Conservation (phyloP, 306 rosid species). For the Morella rubra region DNA sequence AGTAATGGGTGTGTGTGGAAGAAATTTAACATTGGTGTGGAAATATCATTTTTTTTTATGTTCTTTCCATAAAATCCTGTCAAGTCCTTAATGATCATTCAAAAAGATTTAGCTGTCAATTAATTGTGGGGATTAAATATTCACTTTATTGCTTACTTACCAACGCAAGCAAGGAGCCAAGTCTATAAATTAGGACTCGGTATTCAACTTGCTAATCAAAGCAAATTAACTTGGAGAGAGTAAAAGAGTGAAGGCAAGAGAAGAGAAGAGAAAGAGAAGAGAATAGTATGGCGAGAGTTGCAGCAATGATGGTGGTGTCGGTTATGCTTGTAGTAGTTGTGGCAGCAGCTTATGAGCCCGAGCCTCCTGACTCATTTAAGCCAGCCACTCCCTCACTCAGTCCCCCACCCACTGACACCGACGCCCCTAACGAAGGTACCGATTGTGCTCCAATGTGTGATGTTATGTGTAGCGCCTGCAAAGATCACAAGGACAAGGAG, state of each 20-base stretch:
- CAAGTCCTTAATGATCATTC: too few species aligned
- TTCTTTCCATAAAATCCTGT: too few species aligned
- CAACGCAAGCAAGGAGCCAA: neutral
- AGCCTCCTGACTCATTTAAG: too few species aligned
- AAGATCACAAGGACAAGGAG: too few species aligned
- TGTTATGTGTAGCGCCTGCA: neutral
- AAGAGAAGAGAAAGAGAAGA: neutral
- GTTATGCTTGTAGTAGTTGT: neutral
- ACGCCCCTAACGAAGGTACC: too few species aligned
- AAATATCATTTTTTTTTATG: too few species aligned
- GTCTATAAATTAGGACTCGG: neutral
- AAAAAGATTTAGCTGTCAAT: neutral
- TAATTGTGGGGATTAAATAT: neutral
- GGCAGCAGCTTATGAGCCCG: neutral
- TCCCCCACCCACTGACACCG: too few species aligned
- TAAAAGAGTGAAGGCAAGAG: neutral
- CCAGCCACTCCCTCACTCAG: too few species aligned
- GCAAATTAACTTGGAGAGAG: neutral
- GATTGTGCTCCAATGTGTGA: neutral
- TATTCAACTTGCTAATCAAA: neutral
- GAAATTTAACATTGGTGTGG: too few species aligned
- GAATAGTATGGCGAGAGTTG: neutral
- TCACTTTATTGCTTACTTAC: neutral
- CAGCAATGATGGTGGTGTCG: neutral
- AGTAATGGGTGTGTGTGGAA: too few species aligned